Base-by-base conservation (phyloP, 768 basidiomycete species). In the Neoboletus magnificus region DNA sequence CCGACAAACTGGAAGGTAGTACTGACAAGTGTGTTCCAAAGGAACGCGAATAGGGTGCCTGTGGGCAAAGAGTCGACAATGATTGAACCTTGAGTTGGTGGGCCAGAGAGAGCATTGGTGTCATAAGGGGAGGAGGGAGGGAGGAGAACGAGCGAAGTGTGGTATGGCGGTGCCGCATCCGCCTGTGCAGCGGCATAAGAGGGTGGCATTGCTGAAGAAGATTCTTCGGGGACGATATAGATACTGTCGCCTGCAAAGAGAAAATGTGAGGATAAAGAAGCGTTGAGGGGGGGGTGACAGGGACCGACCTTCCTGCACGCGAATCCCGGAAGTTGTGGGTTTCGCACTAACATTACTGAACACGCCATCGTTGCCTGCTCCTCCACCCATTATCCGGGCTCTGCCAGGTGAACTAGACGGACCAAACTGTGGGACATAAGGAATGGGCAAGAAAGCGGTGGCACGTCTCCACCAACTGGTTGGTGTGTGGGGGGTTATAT, bases 1-100 rank as follows among this genome's bases (percentile, higher is more conserved):
- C 89, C 96, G 64, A 98, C 86, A 64, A 98, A 96, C 75, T 98
- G 96, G 89, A 99, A 99, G 23, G 93, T 93, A 52, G 95, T 81
- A 54, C 93, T 94, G 56, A 98, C 86, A 55, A 98, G 86, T 67
- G 91, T 80, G 67, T 92, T 93, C 93, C 91, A 98, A 39, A 90
- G 80, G 77, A 93, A 95, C 13, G 85, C 84, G 70, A 96, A 95
- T 32, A 94, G 64, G 12, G 85, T 82, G 22, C 89, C 89, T 7
- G 87, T 89, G 39, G 88, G 90, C 50, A 98, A 82, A 13, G 86
- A 85, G 62, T 98, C 96, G 66, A 98, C 86, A 63, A 96, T 83
- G 74, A 97, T 85, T 62, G 94, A 87, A 36, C 93, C 87, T 43
- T 69, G 70, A 6, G 62, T 56, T 48, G 58, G 59, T 25, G 63